Evolutionary conservation across 345 rosid species (phyloP).

Genomic region (Xanthoceras sorbifolium): DNA sequence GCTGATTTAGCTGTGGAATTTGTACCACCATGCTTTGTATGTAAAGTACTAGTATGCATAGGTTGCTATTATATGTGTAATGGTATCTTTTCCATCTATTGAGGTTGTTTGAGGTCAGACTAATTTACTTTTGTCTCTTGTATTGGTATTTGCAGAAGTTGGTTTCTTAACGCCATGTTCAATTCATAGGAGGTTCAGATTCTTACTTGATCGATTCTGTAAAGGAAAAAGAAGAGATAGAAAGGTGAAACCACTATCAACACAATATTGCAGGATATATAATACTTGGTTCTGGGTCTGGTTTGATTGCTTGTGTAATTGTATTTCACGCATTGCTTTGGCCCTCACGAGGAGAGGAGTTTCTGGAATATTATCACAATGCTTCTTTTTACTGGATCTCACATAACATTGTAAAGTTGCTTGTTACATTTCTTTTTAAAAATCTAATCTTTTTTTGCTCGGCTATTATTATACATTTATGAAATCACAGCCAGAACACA

Average conservation of each 20-base stretch:
- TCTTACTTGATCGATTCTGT: conserved; percentile 7
- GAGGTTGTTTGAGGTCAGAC: conserved; percentile 13
- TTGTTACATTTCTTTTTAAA: background rate
- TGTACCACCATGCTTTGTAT: background rate
- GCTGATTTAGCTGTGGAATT: background rate
- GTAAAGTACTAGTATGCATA: background rate
- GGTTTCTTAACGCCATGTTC: background rate
- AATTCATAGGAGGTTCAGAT: background rate
- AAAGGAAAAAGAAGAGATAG: background rate
- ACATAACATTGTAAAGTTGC: background rate
- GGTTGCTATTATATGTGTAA: conserved; percentile 1
- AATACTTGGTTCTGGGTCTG: background rate
- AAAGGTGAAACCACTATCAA: background rate
- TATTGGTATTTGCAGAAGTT: conserved; percentile 19
- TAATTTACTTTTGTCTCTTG: background rate
- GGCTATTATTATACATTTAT: background rate
- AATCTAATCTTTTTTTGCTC: background rate
- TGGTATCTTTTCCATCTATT: conserved; percentile 2
- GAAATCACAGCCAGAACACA: background rate
- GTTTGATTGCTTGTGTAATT: background rate
- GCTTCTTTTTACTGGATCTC: background rate
- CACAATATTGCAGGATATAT: background rate
- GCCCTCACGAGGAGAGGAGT: background rate
- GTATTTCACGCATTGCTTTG: background rate
- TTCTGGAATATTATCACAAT: background rate